Percentiles rank a stretch among this genome's conserved stretches.
phyloP scores from a whole-genome alignment of 2,329 filamentous ascomycete genomes.

The Chaetothyriales sp. region DNA sequence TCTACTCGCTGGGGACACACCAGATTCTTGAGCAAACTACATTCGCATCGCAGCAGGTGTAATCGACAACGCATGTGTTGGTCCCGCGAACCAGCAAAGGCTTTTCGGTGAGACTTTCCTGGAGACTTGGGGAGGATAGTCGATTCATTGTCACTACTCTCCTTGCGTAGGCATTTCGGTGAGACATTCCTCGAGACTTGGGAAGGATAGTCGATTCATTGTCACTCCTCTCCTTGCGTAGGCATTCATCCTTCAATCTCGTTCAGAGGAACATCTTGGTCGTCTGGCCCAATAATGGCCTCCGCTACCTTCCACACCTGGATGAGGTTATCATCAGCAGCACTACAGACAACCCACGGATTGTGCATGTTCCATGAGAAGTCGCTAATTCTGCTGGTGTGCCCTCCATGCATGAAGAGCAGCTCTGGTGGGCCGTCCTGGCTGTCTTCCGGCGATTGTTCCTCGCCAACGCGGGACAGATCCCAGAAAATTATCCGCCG shows the following conservation, averaged over 20 bases:
- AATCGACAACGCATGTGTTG: too few species aligned
- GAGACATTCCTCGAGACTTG: background rate
- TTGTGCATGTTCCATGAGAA: constrained; percentile 97
- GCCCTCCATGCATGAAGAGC: constrained; percentile 97
- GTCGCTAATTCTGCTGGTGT: constrained; percentile 91
- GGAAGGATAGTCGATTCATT: too few species aligned
- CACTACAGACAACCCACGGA: constrained; percentile 90
- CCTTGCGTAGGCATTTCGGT: background rate
- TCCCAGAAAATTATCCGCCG: constrained; percentile 95
- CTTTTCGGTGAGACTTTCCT: background rate
- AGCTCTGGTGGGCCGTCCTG: constrained; percentile 92
- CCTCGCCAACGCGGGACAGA: constrained; percentile 76
- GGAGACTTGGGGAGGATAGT: background rate
- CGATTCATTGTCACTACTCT: too few species aligned
- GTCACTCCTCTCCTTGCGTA: too few species aligned
- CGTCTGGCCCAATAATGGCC: constrained; percentile 57
- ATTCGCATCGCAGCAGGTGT: too few species aligned
- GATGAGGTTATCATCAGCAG: constrained; percentile 90
- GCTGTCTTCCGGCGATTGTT: constrained; percentile 86
- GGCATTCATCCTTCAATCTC: constrained; percentile 46
- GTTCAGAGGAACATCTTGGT: constrained; percentile 60
- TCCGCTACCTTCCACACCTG: constrained; percentile 87
- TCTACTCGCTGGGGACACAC: too few species aligned
- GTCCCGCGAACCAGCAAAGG: background rate
- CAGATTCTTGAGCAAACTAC: too few species aligned